Base-by-base conservation (phyloP, 1,284 basidiomycete genomes). In the Xerocomus minutiporus region DNA sequence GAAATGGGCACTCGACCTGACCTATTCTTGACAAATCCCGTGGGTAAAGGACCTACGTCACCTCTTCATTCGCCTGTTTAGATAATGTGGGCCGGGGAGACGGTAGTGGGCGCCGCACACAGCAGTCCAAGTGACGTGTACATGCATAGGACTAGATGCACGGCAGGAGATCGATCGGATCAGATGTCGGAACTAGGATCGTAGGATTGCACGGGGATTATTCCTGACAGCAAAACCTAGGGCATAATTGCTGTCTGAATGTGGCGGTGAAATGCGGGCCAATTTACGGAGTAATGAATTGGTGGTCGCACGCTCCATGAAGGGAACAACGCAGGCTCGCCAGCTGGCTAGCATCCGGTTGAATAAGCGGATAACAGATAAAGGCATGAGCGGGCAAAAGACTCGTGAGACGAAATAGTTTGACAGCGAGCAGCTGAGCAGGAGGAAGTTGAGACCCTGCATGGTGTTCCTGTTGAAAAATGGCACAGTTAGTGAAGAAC, bases 31-130 rank as follows among this genome's bases (percentile, higher is more conserved):
- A 38, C 49, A 40, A 29, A 17, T 47, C 20, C 34, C 47, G 48
- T 57, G 54, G 44, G 51, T 38, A 29, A 23, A 50, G 62, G 62
- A 66, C 65, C 63, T 47, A 61, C 1, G 57, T 48, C 63, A 64
- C 65, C 64, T 50, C 4, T 43, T 51, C 42, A 64, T 64, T 17
- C 28, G 35, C 51, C 46, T 26, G 29, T 51, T 56, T 61, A 47
- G 50, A 56, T 43, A 35, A 45, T 34, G 36, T 26, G 48, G 12
- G 25, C 41, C 43, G 13, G 28, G 32, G 29, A 46, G 48, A 48
- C n/a, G n/a, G 48, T 31, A 9, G 58, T 59, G 36, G 36, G 26
- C 35, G 40, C 39, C 31, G 29, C 47, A 17, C 48, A 48, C 52
- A 44, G 31, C 40, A 23, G 50, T 17, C n/a, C 41, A 29, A 31